Base-by-base conservation (phyloP, 2,329 filamentous ascomycete species). In the Phyllosticta capitalensis region DNA sequence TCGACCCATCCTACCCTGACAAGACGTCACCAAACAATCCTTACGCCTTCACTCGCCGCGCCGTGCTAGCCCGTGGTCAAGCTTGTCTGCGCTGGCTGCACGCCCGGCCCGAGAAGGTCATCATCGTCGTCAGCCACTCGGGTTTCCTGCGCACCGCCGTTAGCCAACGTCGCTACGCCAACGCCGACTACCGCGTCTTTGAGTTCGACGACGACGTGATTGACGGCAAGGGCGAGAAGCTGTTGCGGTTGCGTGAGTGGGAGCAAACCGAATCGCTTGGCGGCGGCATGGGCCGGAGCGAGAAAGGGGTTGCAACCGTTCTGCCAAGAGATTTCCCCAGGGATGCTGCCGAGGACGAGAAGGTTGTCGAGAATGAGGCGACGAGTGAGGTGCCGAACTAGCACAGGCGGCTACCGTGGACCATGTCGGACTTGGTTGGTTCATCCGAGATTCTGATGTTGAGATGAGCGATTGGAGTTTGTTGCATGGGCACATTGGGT, bases 61-160 rank as follows among this genome's bases (percentile, higher is more conserved):
- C 81, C 24, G 77, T 88, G 45, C 68, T 87, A 3, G 74, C 72
- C 0, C 81, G 86, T 12, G 85, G 79, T 0, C 78, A 80, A 64
- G 68, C 71, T 0, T 77, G 76, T 50, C 74, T 87, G 1, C 70
- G 72, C 30, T 74, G 75, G 24, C 73, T 88, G 22, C 75, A 79
- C 62, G 64, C 65, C 12, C 76, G 84, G 0, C 78, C 80, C 0
- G 84, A 88, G 70, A 82, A 82, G 64, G 75, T 84, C 56, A 78
- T 88, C 58, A 76, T 85, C 9, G 84, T 88, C 0, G 83, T 88
- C 3, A 82, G 81, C 1, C 85, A 88, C 71, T 83, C 84, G 1
- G 83, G 79, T 0, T 88, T 87, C 67, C 65, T 88, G 62, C 74
- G 84, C n/a, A 68, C 76, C 2, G 82, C 78, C 9, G 78, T 87